Evolutionary conservation across 176 grass and related monocot species (phyloP).

Genomic region (Eragrostis nindensis): DNA sequence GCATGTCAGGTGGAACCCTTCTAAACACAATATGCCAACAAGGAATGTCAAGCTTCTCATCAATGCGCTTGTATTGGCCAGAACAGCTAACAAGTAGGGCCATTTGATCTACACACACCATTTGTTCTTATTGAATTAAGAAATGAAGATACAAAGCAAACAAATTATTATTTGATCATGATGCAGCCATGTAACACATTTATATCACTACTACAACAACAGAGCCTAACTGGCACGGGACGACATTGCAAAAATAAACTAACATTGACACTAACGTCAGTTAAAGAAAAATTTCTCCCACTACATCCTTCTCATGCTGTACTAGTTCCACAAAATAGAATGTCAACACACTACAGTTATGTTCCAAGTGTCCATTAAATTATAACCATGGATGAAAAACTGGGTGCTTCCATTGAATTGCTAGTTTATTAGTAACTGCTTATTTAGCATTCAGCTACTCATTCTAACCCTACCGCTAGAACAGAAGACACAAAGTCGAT

Average conservation of each 20-base stretch:
- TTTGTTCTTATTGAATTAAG: too few relatives aligned
- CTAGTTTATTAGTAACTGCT: too few relatives aligned
- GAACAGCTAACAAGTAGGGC: background rate
- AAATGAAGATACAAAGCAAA: background rate
- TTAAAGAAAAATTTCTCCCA: background rate
- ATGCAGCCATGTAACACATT: background rate
- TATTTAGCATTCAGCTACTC: background rate
- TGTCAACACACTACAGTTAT: background rate
- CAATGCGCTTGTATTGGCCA: background rate
- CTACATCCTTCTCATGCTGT: background rate
- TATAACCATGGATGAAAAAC: background rate
- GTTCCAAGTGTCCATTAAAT: background rate
- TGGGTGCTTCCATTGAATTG: background rate
- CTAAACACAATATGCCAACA: too few relatives aligned
- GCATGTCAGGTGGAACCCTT: background rate
- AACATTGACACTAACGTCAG: too few relatives aligned
- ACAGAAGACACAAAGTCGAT: background rate
- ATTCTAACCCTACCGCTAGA: background rate
- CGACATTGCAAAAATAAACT: too few relatives aligned
- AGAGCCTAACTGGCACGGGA: too few relatives aligned
- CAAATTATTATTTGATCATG: background rate
- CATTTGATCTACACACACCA: background rate
- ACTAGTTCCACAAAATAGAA: background rate
- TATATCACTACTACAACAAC: background rate
- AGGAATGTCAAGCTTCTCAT: background rate